A percentile compares a stretch with the other conserved stretches of the same genome.
Evolutionary conservation across 805 yeast species (phyloP).

Genomic region (Candida montana): DNA sequence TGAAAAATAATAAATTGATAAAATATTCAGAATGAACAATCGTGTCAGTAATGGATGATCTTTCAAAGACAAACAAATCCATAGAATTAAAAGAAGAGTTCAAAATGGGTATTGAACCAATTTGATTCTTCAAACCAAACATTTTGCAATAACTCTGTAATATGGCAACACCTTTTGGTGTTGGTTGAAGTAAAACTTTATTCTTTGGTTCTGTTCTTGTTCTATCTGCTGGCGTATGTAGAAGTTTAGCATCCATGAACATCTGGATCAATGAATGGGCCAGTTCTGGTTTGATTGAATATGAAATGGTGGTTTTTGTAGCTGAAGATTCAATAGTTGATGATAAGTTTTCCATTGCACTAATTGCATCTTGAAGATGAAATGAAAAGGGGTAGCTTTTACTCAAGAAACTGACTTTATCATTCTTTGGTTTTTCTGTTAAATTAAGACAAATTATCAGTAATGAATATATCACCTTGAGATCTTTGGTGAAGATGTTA

Average conservation of each 20-base stretch:
- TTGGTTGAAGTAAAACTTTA: constrained; percentile 61
- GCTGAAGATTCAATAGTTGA: constrained; percentile 43
- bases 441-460: constrained; percentile 40
- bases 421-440: constrained; percentile 24
- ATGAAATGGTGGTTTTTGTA: constrained; percentile 51
- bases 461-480: constrained; percentile 55
- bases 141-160: constrained; percentile 54
- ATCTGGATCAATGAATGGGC: constrained; percentile 42
- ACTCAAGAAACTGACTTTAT: constrained; percentile 24
- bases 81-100: constrained; percentile 61
- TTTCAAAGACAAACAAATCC: constrained; percentile 62
- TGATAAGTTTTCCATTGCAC: constrained; percentile 43
- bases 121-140: constrained; percentile 41
- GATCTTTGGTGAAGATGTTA: constrained; percentile 46
- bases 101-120: constrained; percentile 43
- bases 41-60: constrained; percentile 52
- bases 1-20: constrained; percentile 56
- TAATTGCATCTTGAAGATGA: constrained; percentile 44
- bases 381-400: constrained; percentile 49
- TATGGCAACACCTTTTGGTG: constrained; percentile 83
- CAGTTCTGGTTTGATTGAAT: constrained; percentile 44
- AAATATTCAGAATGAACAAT: constrained; percentile 59
- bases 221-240: constrained; percentile 74
- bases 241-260: constrained; percentile 55
- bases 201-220: constrained; percentile 47